Evolutionary conservation across 1,139 yeast genomes (phyloP).

Genomic region (Saccharomyces hybrid): DNA sequence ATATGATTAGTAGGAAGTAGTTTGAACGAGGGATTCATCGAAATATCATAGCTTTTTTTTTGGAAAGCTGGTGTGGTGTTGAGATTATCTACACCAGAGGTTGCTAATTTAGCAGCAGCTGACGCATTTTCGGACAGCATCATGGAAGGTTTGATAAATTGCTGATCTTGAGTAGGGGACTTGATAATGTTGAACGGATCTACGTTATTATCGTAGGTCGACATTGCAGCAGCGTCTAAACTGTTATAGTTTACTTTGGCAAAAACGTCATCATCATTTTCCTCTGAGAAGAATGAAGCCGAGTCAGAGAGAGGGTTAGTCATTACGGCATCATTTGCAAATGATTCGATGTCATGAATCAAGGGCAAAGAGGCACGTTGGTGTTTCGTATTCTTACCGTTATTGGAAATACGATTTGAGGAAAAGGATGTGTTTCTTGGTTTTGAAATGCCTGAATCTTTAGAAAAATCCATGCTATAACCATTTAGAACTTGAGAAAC

Average conservation of each 20-base stretch:
- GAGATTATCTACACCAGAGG: slow-evolving; percentile 12
- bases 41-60: slow-evolving; percentile 9
- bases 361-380: background rate
- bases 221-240: slow-evolving; percentile 7
- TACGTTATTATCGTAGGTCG: slow-evolving; percentile 3
- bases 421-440: background rate
- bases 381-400: background rate
- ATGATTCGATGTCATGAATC: slow-evolving; percentile 1
- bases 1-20: slow-evolving; percentile 6
- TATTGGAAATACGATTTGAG: background rate
- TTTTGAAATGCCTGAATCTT: background rate
- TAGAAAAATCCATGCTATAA: slow-evolving; percentile 19
- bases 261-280: background rate
- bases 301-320: background rate
- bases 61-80: slow-evolving; percentile 7
- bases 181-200: slow-evolving; percentile 1
- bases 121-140: slow-evolving; percentile 21
- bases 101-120: slow-evolving; percentile 16
- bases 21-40: slow-evolving; percentile 8
- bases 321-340: background rate
- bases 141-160: slow-evolving; percentile 26
- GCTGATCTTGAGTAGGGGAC: slow-evolving; percentile 8
- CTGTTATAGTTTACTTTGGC: background rate
- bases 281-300: background rate
- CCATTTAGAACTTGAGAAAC: slow-evolving; percentile 21